Percentiles rank a stretch among this genome's conserved stretches.
Conservation (phyloP, 2,329 filamentous ascomycete genomes). For the Cadophora luteo-olivacea region DNA sequence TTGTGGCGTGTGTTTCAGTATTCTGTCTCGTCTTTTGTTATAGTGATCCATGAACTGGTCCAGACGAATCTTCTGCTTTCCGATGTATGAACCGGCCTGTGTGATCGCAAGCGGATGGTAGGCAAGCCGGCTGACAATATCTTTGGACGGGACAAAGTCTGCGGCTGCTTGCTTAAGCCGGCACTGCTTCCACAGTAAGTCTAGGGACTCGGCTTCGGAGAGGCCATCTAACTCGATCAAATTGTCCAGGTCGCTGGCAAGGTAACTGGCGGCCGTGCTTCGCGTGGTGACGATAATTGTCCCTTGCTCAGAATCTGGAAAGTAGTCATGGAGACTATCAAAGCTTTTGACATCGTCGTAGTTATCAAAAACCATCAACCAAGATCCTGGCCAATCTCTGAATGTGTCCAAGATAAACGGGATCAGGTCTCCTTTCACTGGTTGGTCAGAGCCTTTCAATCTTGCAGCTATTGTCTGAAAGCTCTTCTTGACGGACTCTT, state of each 20-base stretch:
- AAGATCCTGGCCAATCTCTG: constrained; percentile 19
- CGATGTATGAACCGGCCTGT: constrained; percentile 43
- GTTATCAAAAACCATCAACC: constrained; percentile 41
- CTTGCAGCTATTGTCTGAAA: constrained; percentile 27
- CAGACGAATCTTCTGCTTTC: constrained; percentile 28
- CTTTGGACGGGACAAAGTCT: constrained; percentile 17
- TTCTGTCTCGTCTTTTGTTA: constrained; percentile 21
- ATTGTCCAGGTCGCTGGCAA: constrained; percentile 10
- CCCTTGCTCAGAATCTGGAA: constrained; percentile 27
- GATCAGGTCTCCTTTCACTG: constrained; percentile 8
- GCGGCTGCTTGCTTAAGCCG: not conserved
- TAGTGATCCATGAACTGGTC: constrained; percentile 35
- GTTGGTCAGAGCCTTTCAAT: constrained; percentile 18
- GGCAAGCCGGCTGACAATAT: constrained; percentile 33
- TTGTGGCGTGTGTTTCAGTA: constrained; percentile 33
- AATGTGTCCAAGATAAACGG: constrained; percentile 25
- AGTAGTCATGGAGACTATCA: constrained; percentile 25
- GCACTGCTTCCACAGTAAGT: constrained; percentile 26
- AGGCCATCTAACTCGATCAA: constrained; percentile 29
- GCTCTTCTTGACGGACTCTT: constrained; percentile 25
- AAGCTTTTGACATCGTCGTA: constrained; percentile 33
- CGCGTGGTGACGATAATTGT: constrained; percentile 35
- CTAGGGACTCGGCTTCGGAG: constrained; percentile 26
- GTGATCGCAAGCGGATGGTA: constrained; percentile 41
- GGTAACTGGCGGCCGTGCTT: constrained; percentile 11